Conservation (phyloP, 2,329 filamentous ascomycete species). For the Emergomyces orientalis region DNA sequence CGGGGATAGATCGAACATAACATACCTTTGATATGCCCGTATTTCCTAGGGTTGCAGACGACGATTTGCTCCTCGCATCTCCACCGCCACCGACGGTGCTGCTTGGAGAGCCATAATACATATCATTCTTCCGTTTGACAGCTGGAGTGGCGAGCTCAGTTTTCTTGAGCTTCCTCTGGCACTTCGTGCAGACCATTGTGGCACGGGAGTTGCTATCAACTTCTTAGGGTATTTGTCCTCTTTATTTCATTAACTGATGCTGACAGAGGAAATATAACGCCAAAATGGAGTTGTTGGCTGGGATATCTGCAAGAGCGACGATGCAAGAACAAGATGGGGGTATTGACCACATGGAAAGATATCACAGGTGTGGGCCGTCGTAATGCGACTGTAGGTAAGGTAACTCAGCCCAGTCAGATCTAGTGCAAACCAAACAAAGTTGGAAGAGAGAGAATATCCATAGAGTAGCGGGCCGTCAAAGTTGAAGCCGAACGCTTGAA, state of each 20-base stretch:
- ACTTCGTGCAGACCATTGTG: constrained; percentile 56
- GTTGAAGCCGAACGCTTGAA: not conserved
- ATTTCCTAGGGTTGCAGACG: constrained; percentile 47
- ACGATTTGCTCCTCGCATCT: constrained; percentile 32
- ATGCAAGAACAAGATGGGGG: not conserved
- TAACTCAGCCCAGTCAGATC: not conserved
- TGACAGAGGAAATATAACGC: not conserved
- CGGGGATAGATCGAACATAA: not conserved
- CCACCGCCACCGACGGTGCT: constrained; percentile 27
- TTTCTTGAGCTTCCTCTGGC: constrained; percentile 51
- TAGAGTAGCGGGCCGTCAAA: not conserved
- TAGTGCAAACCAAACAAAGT: not conserved
- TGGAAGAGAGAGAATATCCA: not conserved
- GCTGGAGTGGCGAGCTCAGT: constrained; percentile 55
- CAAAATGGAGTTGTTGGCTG: not conserved
- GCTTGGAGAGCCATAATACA: constrained; percentile 54
- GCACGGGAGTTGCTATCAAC: not conserved
- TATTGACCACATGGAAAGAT: not conserved
- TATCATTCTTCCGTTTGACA: constrained; percentile 58
- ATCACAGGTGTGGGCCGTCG: not conserved
- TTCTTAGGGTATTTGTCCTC: not conserved
- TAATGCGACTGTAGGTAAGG: not conserved
- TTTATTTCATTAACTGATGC: not conserved
- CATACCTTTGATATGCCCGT: constrained; percentile 52
- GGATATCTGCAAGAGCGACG: not conserved